phyloP scores from a whole-genome alignment of 495 filamentous ascomycete genomes.

The Aspergillus coremiiformis region DNA sequence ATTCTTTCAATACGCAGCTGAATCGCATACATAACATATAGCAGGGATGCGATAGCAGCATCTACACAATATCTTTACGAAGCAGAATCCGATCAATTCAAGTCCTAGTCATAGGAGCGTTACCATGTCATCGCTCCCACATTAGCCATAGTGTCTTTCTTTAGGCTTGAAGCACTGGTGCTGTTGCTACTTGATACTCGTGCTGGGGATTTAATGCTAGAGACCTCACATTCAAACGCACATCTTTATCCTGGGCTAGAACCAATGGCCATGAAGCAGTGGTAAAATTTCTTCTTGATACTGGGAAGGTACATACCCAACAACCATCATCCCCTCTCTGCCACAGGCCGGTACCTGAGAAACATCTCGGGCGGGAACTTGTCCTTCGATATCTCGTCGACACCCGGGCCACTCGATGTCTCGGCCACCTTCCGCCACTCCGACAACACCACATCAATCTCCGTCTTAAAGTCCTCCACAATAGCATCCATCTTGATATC shows the following conservation, averaged over 20 bases:
- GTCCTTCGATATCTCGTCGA: background rate
- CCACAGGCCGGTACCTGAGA: conserved; percentile 10
- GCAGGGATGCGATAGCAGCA: no score
- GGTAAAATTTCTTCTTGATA: background rate
- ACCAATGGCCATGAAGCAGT: background rate
- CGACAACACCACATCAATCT: conserved; percentile 55
- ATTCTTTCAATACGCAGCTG: no score
- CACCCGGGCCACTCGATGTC: background rate
- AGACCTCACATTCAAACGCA: background rate
- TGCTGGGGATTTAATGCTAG: background rate
- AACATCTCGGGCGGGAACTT: conserved; percentile 33
- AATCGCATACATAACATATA: no score
- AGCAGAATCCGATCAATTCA: background rate
- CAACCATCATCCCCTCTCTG: background rate
- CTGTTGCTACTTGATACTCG: background rate
- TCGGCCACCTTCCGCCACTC: conserved; percentile 47
- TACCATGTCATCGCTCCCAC: no score
- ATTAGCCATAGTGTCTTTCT: background rate
- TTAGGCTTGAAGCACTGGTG: background rate
- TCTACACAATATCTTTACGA: background rate
- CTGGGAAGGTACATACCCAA: background rate
- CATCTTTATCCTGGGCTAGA: background rate
- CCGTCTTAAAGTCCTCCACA: conserved; percentile 56
- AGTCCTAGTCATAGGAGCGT: background rate
- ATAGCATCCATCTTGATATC: conserved; percentile 77